Evolutionary conservation across 495 filamentous ascomycete genomes (phyloP).

Genomic region (Lepraria neglecta): DNA sequence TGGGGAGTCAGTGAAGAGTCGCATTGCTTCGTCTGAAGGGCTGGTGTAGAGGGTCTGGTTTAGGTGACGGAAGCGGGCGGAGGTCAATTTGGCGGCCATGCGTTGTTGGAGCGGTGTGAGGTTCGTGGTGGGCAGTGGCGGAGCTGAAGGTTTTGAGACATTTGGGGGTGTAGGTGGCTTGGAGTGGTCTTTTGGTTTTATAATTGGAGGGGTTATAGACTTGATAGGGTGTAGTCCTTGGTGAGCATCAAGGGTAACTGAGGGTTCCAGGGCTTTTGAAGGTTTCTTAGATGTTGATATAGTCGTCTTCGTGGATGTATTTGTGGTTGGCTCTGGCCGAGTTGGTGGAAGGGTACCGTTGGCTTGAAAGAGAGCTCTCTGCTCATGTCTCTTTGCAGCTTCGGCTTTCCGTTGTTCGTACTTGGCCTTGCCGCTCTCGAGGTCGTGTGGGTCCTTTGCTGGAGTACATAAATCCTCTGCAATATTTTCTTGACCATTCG

Average conservation of each 20-base stretch:
- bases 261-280: not conserved
- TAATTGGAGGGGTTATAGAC: not conserved
- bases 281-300: not conserved
- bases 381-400: slow-evolving; percentile 17
- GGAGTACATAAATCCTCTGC: not conserved
- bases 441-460: not conserved
- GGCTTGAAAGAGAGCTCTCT: slow-evolving; percentile 15
- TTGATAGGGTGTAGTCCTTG: not conserved
- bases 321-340: slow-evolving; percentile 9
- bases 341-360: slow-evolving; percentile 15
- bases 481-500: not conserved
- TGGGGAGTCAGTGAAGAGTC: slow-evolving; percentile 71
- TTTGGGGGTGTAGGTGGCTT: not conserved
- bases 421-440: slow-evolving; percentile 16
- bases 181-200: not conserved
- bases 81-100: slow-evolving; percentile 89
- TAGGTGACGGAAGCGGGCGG: slow-evolving; percentile 91
- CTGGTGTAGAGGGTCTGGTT: slow-evolving; percentile 95
- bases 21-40: slow-evolving; percentile 68
- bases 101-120: slow-evolving; percentile 87
- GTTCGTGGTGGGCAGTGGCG: slow-evolving; percentile 37
- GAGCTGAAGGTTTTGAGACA: slow-evolving; percentile 30
- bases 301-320: not conserved
- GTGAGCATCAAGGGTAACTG: not conserved
- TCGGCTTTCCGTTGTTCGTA: slow-evolving; percentile 18